phyloP scores from a whole-genome alignment of 2,329 filamentous ascomycete genomes.

The Colletotrichum sublineola region DNA sequence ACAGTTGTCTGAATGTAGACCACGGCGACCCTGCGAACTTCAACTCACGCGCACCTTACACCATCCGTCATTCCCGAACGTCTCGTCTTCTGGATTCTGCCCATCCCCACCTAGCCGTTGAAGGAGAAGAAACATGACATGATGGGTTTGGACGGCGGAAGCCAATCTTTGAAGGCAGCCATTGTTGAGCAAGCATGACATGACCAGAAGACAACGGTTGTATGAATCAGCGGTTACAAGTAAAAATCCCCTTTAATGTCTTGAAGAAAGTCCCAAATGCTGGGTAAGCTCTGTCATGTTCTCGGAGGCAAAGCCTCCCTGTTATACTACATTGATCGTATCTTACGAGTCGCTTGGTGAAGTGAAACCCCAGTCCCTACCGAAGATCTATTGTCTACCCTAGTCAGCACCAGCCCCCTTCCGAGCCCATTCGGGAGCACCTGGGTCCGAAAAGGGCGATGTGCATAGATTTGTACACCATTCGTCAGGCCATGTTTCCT shows the following conservation, averaged over 20 bases:
- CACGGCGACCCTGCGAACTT: background rate
- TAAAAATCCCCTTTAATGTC: background rate
- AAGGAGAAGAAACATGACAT: background rate
- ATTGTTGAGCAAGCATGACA: background rate
- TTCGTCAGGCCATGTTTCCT: background rate
- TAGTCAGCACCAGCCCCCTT: background rate
- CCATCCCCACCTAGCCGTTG: background rate
- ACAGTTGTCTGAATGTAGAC: no score
- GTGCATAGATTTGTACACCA: background rate
- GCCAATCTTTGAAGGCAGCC: background rate
- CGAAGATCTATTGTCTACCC: background rate
- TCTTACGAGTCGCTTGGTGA: background rate
- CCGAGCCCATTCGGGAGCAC: background rate
- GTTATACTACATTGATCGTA: background rate
- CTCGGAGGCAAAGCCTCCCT: background rate
- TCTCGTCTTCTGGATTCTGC: background rate
- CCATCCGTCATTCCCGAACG: no score
- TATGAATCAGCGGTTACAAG: background rate
- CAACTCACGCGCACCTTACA: no score
- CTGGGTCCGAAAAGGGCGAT: background rate
- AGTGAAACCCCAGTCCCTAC: background rate
- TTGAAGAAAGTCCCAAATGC: background rate
- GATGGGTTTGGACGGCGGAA: background rate
- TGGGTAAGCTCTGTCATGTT: background rate
- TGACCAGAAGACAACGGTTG: background rate